Evolutionary conservation across 345 rosid species (phyloP).

Genomic region (Citrus mangshanensis): DNA sequence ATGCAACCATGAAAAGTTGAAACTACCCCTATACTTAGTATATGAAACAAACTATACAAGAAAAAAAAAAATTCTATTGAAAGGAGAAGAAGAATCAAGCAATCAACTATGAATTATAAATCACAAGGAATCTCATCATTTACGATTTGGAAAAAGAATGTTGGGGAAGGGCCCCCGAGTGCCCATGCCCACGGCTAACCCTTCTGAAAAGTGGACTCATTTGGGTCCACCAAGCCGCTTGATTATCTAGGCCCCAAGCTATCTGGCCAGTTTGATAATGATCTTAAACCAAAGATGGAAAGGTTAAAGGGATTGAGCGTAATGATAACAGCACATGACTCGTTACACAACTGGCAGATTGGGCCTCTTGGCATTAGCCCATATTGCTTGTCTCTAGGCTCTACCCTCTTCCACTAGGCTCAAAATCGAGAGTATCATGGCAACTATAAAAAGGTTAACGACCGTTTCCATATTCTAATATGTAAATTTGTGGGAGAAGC

Average conservation of each 20-base stretch:
- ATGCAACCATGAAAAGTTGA: background rate
- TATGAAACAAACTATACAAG: background rate
- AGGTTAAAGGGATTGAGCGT: background rate
- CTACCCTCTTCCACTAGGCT: background rate
- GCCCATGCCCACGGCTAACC: background rate
- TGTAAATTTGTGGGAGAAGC: background rate
- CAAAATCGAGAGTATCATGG: too few relatives aligned
- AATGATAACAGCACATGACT: background rate
- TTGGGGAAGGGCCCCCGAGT: background rate
- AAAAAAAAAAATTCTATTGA: too few relatives aligned
- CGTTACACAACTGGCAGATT: background rate
- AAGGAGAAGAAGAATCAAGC: background rate
- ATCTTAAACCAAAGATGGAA: background rate
- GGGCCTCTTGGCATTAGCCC: background rate
- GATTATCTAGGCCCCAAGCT: background rate
- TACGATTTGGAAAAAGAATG: background rate
- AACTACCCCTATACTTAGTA: background rate
- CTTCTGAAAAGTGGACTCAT: background rate
- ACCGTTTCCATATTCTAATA: too few relatives aligned
- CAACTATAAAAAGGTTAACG: too few relatives aligned
- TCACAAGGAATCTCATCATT: constrained; percentile 17
- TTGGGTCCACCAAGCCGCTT: constrained; percentile 11
- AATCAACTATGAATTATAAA: too few relatives aligned
- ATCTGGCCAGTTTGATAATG: background rate
- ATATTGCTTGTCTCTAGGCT: background rate